Base-by-base conservation (phyloP, 2,329 filamentous ascomycete genomes). In the Fusarium sp. region DNA sequence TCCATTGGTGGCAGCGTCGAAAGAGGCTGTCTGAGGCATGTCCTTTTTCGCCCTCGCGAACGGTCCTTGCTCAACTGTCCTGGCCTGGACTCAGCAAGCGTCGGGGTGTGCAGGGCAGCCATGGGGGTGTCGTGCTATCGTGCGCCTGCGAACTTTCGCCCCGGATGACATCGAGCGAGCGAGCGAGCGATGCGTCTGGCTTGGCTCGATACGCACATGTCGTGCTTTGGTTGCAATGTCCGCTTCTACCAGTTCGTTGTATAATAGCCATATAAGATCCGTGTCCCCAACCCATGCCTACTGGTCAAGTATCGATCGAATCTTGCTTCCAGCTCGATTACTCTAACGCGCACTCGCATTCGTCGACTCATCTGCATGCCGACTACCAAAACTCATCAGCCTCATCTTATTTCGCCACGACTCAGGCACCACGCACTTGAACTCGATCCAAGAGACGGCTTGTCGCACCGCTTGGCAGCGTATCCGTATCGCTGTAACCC, bases 21-120 rank as follows among this genome's bases (percentile, higher is more conserved):
- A 77, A 69, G 73, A 78, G 77, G 76, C 76, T 79, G 76, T 76
- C 77, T 79, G 58, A 73, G 76, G 68, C 65, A 64, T 72, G 58
- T 70, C 70, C 60, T 72, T 73, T 72, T 72, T 69, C 61, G 64
- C 74, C 66, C 77, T 70, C 68, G 64, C 67, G 70, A 74, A 70
- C 64, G 71, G 73, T 54, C 72, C 72, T 74, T 76, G 75, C 70
- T 70, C 63, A 68, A 61, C 59, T 62, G 62, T 66, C 72, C 67
- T 69, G 66, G 68, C 54, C 52, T 58, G 61, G 59, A 62, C 66
- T 66, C 35, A 50, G 23, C 39, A 23, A 64, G 61, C 48, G 62
- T 32, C 57, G 63, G 74, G 73, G 76, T 25, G 70, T 72, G 62
- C 30, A 32, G 27, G 10, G 18, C 25, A 5, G 34, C 35, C 27